These are phyloP conservation scores for Cyclotella baltica DNA, from an alignment of 108 stramenopile genomes.

Conservation along the genomic window DNA sequence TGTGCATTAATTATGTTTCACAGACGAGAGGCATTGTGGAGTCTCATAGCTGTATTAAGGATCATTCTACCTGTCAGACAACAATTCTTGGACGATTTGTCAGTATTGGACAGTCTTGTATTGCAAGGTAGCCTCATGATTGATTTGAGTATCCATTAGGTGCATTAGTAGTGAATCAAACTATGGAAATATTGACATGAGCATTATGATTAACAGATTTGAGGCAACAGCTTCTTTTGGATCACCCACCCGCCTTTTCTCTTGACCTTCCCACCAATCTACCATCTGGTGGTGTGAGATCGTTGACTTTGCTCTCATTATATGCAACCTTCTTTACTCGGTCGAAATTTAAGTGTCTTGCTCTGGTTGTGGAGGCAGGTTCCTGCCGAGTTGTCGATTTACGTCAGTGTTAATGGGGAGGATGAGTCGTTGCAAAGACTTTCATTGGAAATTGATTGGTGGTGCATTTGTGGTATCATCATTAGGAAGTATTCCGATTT, in stretches of 20 bases:
- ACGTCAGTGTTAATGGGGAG: too few species aligned
- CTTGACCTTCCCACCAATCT: not conserved
- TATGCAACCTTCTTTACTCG: not conserved
- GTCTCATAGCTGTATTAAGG: not conserved
- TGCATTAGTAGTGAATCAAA: not conserved
- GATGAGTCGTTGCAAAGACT: too few species aligned
- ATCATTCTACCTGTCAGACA: not conserved
- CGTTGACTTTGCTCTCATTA: not conserved
- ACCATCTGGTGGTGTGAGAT: not conserved
- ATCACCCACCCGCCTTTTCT: not conserved
- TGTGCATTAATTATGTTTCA: not conserved
- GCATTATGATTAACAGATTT: not conserved
- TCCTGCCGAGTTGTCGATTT: too few species aligned
- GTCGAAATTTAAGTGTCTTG: too few species aligned
- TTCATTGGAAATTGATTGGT: too few species aligned
- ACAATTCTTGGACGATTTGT: slow-evolving; percentile 17
- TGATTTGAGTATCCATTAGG: not conserved
- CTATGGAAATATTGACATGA: not conserved
- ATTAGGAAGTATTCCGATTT: too few species aligned
- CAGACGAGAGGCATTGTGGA: not conserved
- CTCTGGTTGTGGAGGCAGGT: too few species aligned
- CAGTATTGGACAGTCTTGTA: not conserved
- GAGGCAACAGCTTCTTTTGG: not conserved
- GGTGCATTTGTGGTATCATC: too few species aligned
- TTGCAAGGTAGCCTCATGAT: not conserved